Conservation (phyloP, 179 eudicot species). For the Silene coronaria region DNA sequence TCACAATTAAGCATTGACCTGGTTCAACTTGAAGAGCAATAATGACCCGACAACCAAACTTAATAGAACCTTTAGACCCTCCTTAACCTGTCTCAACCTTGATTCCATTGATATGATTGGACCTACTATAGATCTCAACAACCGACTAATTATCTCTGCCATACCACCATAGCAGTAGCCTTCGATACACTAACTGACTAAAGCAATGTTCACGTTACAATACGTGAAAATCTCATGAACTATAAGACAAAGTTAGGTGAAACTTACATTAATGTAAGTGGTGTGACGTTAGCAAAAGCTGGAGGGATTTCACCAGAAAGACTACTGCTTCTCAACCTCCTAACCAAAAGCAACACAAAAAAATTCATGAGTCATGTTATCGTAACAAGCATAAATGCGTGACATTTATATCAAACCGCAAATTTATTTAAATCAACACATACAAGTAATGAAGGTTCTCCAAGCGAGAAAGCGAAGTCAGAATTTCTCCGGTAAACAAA, state of each 20-base stretch:
- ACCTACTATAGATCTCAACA: no score
- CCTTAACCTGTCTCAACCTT: no score
- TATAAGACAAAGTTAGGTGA: slow-evolving; percentile 13
- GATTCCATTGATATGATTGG: no score
- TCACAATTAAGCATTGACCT: no score
- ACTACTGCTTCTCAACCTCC: slow-evolving; percentile 74
- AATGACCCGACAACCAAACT: no score
- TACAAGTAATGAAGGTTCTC: slow-evolving; percentile 60
- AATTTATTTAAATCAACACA: slow-evolving; percentile 12
- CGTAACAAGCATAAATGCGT: neutral
- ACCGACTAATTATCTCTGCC: no score
- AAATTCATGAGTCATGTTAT: neutral
- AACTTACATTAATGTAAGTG: slow-evolving; percentile 60
- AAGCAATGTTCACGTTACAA: no score
- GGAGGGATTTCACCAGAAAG: slow-evolving; percentile 59
- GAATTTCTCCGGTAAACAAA: slow-evolving; percentile 51
- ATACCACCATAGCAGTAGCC: no score
- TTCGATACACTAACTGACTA: no score
- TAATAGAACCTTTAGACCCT: no score
- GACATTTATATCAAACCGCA: neutral
- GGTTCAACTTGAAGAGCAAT: no score
- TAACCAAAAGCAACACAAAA: slow-evolving; percentile 22
- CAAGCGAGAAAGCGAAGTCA: slow-evolving; percentile 52
- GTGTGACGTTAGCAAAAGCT: slow-evolving; percentile 54
- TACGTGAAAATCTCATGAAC: neutral